Conservation (phyloP, 2,329 filamentous ascomycete species). For the Trichoderma citrinoviride region DNA sequence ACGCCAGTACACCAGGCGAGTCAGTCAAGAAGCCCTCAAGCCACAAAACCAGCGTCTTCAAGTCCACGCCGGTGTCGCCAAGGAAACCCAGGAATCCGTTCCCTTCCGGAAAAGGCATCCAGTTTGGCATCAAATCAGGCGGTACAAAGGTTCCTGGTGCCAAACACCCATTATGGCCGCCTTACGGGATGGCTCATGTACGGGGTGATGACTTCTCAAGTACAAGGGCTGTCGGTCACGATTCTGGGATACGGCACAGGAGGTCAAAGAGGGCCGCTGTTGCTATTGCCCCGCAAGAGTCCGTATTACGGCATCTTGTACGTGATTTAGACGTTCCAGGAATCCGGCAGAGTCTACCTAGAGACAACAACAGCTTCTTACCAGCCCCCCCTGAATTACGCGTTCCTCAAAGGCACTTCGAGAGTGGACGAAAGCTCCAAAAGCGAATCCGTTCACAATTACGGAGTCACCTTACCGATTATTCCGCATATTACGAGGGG, state of each 20-base stretch:
- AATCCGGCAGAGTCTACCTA: constrained; percentile 32
- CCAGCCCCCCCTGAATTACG: constrained; percentile 50
- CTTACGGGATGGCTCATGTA: constrained; percentile 61
- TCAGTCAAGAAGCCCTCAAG: constrained; percentile 29
- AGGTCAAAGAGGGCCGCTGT: constrained; percentile 53
- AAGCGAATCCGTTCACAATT: constrained; percentile 48
- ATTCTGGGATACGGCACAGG: constrained; percentile 27
- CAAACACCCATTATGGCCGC: constrained; percentile 68
- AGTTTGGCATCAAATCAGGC: constrained; percentile 45
- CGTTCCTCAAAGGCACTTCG: constrained; percentile 55
- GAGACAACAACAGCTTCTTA: constrained; percentile 40
- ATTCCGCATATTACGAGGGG: constrained; percentile 16
- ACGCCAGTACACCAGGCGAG: constrained; percentile 26
- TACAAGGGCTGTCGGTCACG: not conserved
- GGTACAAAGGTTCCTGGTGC: constrained; percentile 63
- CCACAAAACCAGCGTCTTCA: constrained; percentile 45
- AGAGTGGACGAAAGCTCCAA: constrained; percentile 56
- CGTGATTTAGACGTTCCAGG: constrained; percentile 29
- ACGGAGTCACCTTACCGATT: constrained; percentile 29
- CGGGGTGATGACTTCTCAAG: constrained; percentile 42
- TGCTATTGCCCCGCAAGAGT: constrained; percentile 42
- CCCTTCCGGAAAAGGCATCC: constrained; percentile 30
- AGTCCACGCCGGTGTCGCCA: constrained; percentile 54
- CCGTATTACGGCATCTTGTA: constrained; percentile 38
- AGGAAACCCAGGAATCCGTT: constrained; percentile 39